phyloP scores from a whole-genome alignment of 345 rosid species.

The Brassica rapa region DNA sequence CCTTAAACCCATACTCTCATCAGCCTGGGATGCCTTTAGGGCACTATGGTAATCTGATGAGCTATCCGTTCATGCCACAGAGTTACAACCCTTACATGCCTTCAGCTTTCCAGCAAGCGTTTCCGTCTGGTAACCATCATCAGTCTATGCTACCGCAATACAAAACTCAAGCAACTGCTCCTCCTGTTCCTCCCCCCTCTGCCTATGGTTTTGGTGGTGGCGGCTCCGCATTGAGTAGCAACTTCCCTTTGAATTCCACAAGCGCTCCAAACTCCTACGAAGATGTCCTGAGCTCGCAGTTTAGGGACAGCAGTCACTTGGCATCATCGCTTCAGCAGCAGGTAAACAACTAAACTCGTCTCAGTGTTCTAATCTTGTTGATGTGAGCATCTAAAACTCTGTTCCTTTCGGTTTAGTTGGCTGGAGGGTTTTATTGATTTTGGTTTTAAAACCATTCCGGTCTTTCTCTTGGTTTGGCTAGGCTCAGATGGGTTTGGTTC shows the following conservation, averaged over 20 bases:
- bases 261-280: slow-evolving; percentile 65
- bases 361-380: slow-evolving; percentile 25
- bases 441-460: background rate
- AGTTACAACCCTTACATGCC: slow-evolving; percentile 78
- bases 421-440: background rate
- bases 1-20: slow-evolving; percentile 75
- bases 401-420: background rate
- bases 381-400: background rate
- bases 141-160: slow-evolving; percentile 87
- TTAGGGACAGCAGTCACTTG: slow-evolving; percentile 70
- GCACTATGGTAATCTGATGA: slow-evolving; percentile 76
- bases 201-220: slow-evolving; percentile 73
- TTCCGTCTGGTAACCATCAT: slow-evolving; percentile 61
- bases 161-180: slow-evolving; percentile 69
- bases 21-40: slow-evolving; percentile 84
- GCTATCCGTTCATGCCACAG: slow-evolving; percentile 84
- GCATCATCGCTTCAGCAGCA: slow-evolving; percentile 13
- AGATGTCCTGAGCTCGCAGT: slow-evolving; percentile 76
- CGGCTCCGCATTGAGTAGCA: slow-evolving; percentile 57
- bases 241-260: slow-evolving; percentile 63
- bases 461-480: background rate
- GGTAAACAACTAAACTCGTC: slow-evolving; percentile 34
- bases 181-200: background rate
- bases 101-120: slow-evolving; percentile 80
- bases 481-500: background rate